These are phyloP conservation scores for Hemisphaericaspora xylofermentans DNA, from an alignment of 1,139 yeast genomes.

Conservation along the genomic window DNA sequence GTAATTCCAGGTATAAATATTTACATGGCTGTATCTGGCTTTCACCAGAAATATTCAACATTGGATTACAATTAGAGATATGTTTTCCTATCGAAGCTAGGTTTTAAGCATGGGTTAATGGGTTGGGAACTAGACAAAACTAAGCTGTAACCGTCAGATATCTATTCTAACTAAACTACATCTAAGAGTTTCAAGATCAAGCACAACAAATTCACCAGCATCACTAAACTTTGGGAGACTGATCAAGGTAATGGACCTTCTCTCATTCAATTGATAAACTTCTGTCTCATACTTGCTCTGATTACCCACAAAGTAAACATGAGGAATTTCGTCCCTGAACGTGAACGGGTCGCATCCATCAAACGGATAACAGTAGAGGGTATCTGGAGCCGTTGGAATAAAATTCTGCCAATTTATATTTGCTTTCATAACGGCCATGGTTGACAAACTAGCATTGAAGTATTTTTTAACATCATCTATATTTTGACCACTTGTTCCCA, in stretches of 20 bases:
- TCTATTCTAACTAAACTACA: constrained; percentile 40
- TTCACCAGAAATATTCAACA: no score
- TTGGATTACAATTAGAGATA: no score
- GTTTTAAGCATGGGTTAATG: no score
- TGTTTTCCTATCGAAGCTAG: no score
- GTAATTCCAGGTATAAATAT: no score
- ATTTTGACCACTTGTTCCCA: constrained; percentile 86
- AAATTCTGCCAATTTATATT: constrained; percentile 82
- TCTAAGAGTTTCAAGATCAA: constrained; percentile 60
- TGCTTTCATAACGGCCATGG: constrained; percentile 58
- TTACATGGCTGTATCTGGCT: no score
- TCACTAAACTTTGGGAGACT: constrained; percentile 67
- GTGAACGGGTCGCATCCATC: constrained; percentile 81
- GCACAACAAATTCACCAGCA: constrained; percentile 66
- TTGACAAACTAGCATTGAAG: constrained; percentile 15
- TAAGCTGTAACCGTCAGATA: no score
- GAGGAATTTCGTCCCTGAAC: constrained; percentile 67
- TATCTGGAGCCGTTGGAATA: constrained; percentile 96
- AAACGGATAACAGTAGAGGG: constrained; percentile 86
- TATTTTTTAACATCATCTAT: constrained; percentile 76
- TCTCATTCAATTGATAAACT: constrained; percentile 21
- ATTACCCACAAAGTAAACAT: constrained; percentile 83
- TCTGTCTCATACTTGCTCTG: constrained; percentile 59
- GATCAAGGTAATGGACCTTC: constrained; percentile 49
- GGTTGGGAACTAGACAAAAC: no score